These are phyloP conservation scores for Spathaspora sp. DNA, from an alignment of 1,139 yeast species.

Conservation along the genomic window DNA sequence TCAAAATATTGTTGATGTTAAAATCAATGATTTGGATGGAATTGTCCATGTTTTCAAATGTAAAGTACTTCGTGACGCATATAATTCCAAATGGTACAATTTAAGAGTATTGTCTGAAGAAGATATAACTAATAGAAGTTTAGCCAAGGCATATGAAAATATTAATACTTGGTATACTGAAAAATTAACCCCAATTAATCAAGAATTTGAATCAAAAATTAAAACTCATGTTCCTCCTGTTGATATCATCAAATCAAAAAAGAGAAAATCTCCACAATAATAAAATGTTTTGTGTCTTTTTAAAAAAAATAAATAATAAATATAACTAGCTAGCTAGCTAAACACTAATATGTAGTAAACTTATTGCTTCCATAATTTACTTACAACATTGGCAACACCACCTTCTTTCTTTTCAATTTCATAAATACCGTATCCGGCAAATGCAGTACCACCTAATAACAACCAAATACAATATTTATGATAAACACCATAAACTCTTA, in stretches of 20 bases:
- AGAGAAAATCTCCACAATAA: slow-evolving; percentile 12
- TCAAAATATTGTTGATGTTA: slow-evolving; percentile 23
- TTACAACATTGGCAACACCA: slow-evolving; percentile 35
- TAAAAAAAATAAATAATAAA: slow-evolving; percentile 9
- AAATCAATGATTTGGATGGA: slow-evolving; percentile 28
- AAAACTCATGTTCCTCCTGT: not conserved
- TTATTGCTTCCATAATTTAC: slow-evolving; percentile 33
- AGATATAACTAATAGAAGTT: slow-evolving; percentile 22
- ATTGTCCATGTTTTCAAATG: slow-evolving; percentile 20
- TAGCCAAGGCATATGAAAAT: slow-evolving; percentile 17
- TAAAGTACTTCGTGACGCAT: slow-evolving; percentile 30
- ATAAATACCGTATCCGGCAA: slow-evolving; percentile 69
- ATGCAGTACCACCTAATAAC: slow-evolving; percentile 60
- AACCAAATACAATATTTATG: slow-evolving; percentile 62
- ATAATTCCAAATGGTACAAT: slow-evolving; percentile 20
- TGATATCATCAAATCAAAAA: slow-evolving; percentile 4
- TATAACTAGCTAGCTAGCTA: not conserved
- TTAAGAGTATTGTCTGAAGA: slow-evolving; percentile 22
- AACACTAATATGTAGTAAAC: not conserved
- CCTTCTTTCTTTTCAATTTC: slow-evolving; percentile 54
- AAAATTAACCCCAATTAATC: slow-evolving; percentile 11
- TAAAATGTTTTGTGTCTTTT: not conserved
- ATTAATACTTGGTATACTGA: slow-evolving; percentile 23
- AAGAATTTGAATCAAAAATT: slow-evolving; percentile 3
- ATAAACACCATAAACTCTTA: slow-evolving; percentile 68